Conservation (phyloP, 1,139 yeast species). For the Geotrichum candidum region DNA sequence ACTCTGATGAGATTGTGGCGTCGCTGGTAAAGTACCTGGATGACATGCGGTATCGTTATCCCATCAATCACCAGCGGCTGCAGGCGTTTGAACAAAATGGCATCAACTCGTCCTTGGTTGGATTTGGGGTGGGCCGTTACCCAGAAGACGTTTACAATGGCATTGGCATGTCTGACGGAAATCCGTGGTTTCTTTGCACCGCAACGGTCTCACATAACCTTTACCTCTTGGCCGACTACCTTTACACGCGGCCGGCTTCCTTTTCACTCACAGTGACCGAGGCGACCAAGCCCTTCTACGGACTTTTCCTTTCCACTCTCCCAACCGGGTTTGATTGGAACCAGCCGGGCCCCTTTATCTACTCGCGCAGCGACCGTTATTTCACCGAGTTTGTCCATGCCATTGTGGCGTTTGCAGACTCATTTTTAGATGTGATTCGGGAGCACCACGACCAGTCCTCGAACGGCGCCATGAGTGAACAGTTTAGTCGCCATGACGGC, state of each 20-base stretch:
- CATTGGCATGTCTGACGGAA: constrained; percentile 67
- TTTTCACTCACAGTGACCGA: constrained; percentile 30
- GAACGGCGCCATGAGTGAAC: constrained; percentile 80
- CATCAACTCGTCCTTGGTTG: constrained; percentile 31
- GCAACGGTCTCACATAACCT: constrained; percentile 67
- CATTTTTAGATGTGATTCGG: constrained; percentile 65
- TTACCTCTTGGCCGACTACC: constrained; percentile 34
- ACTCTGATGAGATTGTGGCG: constrained; percentile 30
- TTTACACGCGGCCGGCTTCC: constrained; percentile 34
- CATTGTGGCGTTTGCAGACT: constrained; percentile 51
- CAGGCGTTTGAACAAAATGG: constrained; percentile 31
- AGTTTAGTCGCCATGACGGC: constrained; percentile 74
- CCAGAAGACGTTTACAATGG: constrained; percentile 94
- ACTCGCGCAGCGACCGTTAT: constrained; percentile 17
- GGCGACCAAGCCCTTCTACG: constrained; percentile 26
- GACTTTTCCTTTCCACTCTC: constrained; percentile 20
- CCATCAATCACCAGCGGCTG: constrained; percentile 54
- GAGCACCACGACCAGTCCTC: constrained; percentile 53
- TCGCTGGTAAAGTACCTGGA: constrained; percentile 35
- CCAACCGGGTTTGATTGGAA: constrained; percentile 12
- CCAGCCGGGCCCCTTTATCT: not conserved
- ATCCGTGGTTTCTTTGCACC: constrained; percentile 93
- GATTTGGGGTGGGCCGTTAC: constrained; percentile 82
- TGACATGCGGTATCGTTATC: constrained; percentile 69
- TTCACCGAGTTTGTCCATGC: constrained; percentile 21